phyloP scores from a whole-genome alignment of 306 rosid species.

The Vigna nakashimae region DNA sequence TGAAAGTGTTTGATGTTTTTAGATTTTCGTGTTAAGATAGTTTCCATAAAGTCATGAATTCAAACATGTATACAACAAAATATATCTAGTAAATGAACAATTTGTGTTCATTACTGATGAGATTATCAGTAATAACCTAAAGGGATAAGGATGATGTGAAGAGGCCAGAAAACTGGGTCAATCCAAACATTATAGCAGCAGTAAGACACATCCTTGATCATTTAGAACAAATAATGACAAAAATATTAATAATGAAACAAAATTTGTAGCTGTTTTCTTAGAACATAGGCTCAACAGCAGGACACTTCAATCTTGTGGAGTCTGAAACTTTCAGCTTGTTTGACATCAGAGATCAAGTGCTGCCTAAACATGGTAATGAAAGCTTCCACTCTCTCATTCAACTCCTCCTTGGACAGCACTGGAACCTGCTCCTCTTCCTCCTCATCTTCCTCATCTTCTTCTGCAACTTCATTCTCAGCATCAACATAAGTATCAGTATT shows the following conservation, averaged over 20 bases:
- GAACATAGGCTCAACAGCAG: constrained; percentile 45
- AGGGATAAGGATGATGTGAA: constrained; percentile 22
- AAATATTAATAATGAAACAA: constrained; percentile 32
- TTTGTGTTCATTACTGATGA: constrained; percentile 7
- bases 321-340: constrained; percentile 46
- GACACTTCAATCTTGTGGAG: constrained; percentile 46
- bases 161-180: constrained; percentile 32
- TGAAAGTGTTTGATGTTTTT: neutral
- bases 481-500: neutral
- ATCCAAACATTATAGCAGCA: constrained; percentile 42
- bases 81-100: constrained; percentile 9
- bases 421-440: constrained; percentile 46
- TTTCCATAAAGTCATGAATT: neutral
- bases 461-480: constrained; percentile 41
- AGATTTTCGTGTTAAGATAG: neutral
- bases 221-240: constrained; percentile 2
- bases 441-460: constrained; percentile 8
- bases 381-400: constrained; percentile 93
- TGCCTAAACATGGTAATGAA: constrained; percentile 91
- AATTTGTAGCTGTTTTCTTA: neutral
- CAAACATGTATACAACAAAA: neutral
- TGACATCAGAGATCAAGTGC: constrained; percentile 85
- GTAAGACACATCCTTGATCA: constrained; percentile 31
- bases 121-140: neutral
- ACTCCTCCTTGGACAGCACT: constrained; percentile 77